Conservation (phyloP, 179 eudicot genomes). For the Pouteria campechiana region DNA sequence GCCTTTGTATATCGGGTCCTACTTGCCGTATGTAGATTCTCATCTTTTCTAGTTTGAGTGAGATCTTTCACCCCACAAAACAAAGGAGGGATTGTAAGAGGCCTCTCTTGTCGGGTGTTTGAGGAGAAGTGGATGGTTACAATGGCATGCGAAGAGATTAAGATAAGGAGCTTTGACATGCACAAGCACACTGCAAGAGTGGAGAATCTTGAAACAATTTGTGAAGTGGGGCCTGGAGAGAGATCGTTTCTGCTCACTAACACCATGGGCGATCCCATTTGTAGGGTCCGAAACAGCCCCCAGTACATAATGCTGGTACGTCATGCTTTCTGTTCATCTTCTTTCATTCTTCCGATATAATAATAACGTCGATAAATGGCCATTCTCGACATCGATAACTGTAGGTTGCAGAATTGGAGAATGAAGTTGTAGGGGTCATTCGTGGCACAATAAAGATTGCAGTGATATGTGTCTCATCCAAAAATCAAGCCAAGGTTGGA, state of each 20-base stretch:
- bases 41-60: not conserved
- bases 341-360: not conserved
- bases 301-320: slow-evolving; percentile 22
- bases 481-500: slow-evolving; percentile 13
- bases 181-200: slow-evolving; percentile 7
- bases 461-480: slow-evolving; percentile 4
- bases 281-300: slow-evolving; percentile 23
- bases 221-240: slow-evolving; percentile 21
- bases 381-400: not conserved
- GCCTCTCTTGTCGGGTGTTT: not conserved
- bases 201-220: slow-evolving; percentile 18
- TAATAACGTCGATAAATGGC: not conserved
- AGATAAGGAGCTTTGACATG: slow-evolving; percentile 5
- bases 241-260: slow-evolving; percentile 22
- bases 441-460: slow-evolving; percentile 20
- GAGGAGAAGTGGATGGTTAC: not conserved
- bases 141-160: slow-evolving; percentile 5
- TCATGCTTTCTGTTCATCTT: not conserved
- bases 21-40: not conserved
- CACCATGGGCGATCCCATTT: slow-evolving; percentile 29
- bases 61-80: too few species aligned
- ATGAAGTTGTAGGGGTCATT: slow-evolving; percentile 19
- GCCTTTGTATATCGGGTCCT: not conserved
- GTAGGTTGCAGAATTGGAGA: slow-evolving; percentile 21
- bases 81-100: too few species aligned